Conservation (phyloP, 2,329 filamentous ascomycete species). For the Penicillium sp. region DNA sequence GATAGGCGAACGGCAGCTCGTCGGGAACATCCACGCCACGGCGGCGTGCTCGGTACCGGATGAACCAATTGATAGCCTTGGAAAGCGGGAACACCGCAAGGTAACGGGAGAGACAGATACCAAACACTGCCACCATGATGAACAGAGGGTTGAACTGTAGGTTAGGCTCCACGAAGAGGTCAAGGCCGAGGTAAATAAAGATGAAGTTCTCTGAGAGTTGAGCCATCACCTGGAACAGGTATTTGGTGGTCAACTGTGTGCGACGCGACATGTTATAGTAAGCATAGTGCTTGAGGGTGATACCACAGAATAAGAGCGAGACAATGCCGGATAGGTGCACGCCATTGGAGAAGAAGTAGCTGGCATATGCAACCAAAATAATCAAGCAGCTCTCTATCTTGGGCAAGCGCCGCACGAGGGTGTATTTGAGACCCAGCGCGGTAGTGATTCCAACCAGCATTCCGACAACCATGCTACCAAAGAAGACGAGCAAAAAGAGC, state of each 20-base stretch:
- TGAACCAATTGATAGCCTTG: conserved; percentile 85
- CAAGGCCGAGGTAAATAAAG: conserved; percentile 96
- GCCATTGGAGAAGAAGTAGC: conserved; percentile 96
- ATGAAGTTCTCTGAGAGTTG: conserved; percentile 99
- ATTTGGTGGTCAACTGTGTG: conserved; percentile 96
- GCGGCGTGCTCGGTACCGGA: conserved; percentile 77
- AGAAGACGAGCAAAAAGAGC: conserved; percentile 94
- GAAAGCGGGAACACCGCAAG: conserved; percentile 93
- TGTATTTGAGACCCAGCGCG: conserved; percentile 89
- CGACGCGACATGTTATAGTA: conserved; percentile 99
- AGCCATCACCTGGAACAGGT: conserved; percentile 90
- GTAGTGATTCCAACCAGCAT: conserved; percentile 82
- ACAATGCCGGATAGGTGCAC: conserved; percentile 97
- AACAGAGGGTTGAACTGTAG: conserved; percentile 91
- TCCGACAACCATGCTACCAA: conserved; percentile 87
- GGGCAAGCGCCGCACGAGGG: conserved; percentile 84
- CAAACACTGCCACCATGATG: conserved; percentile 86
- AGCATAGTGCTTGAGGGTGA: conserved; percentile 97
- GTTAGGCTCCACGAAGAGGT: conserved; percentile 86
- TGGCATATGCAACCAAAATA: conserved; percentile 90
- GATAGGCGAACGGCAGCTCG: conserved; percentile 90
- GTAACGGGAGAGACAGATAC: conserved; percentile 90
- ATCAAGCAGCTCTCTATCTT: conserved; percentile 97
- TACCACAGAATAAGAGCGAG: conserved; percentile 93
- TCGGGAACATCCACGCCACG: conserved; percentile 75